Percentiles rank a stretch among this genome's conserved stretches.
Conservation (phyloP, 2,329 filamentous ascomycete genomes). For the Diplodia intermedia region DNA sequence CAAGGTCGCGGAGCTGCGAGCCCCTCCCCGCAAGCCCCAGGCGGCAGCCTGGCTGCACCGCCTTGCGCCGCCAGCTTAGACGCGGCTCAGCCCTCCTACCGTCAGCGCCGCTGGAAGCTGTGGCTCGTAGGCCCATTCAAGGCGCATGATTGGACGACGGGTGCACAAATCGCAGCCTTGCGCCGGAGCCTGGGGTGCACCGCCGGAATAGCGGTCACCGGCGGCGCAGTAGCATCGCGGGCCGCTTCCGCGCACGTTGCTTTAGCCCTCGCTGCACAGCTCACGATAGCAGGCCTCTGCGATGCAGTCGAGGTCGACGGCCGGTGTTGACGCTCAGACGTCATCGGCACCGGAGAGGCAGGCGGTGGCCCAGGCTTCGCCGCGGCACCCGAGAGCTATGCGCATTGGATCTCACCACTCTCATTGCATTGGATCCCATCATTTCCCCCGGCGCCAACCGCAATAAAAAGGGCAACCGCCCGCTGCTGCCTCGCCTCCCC, state of each 20-base stretch:
- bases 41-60: slow-evolving; percentile 17
- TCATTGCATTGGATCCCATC: slow-evolving; percentile 27
- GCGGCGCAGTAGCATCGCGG: slow-evolving; percentile 4
- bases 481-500: slow-evolving; percentile 17
- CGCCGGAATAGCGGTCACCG: slow-evolving; percentile 1
- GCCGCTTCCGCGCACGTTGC: neutral
- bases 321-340: neutral
- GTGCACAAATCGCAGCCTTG: slow-evolving; percentile 3
- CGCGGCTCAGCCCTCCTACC: slow-evolving; percentile 10
- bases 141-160: slow-evolving; percentile 1
- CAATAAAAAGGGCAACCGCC: slow-evolving; percentile 26
- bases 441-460: slow-evolving; percentile 19
- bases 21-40: slow-evolving; percentile 16
- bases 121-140: neutral
- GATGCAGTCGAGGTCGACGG: neutral
- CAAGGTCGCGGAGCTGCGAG: neutral
- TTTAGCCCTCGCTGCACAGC: neutral
- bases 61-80: slow-evolving; percentile 16
- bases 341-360: neutral
- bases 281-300: neutral
- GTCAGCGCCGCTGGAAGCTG: slow-evolving; percentile 15
- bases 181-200: slow-evolving; percentile 5
- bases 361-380: slow-evolving; percentile 22
- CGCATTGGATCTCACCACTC: slow-evolving; percentile 18
- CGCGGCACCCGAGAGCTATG: slow-evolving; percentile 15